Evolutionary conservation across 352 stramenopile species (phyloP), one percentile per base, ranked within the genome.

Genomic region (Salisapilia sapeloensis): DNA sequence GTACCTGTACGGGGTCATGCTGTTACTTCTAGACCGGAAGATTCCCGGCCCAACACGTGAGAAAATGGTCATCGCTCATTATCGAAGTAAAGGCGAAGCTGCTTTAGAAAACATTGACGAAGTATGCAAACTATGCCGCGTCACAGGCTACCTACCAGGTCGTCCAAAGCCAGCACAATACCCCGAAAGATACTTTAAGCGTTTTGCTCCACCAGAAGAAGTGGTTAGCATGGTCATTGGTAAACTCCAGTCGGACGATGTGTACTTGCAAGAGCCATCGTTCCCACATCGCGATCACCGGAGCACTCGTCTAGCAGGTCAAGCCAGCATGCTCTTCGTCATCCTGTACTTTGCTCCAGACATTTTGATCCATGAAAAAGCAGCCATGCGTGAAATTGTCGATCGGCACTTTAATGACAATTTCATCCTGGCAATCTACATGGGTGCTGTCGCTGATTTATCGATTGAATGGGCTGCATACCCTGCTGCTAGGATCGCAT

Each of bases 381-480:
- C 74, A 26, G 94, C 59, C 34, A 92, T 97, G 77, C 77, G 90
- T 26, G 85, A 96, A 53, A 93, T 97, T 37, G 87, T 96, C 4
- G 90, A 97, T 55, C 82, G 83, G 15, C 86, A 94, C 46, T 97
- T 97, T 46, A 91, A 92, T 44, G 91, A 97, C 56, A 97, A 97
- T 61, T 97, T 93, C 42, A 92, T 97, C 34, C 53, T 97, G 30
- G 75, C 82, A 23, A 93, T 74, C n/a, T 95, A 96, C 52, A 95
- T 96, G 84, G 91, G 91, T 16, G 63, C 87, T 10, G 76, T 94
- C 13, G 83, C 90, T 0, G 89, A 97, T 50, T 48, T 97, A 8
- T 89, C 65, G 33, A 35, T 95, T 21, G 90, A 97, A 40, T 97
- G 91, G 91, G 70, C 58, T 2, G 53, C 66, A 17, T 97, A 96